These are phyloP conservation scores for Coemansia sp. DNA, from an alignment of 192 early-diverging fungal species.

Conservation along the genomic window DNA sequence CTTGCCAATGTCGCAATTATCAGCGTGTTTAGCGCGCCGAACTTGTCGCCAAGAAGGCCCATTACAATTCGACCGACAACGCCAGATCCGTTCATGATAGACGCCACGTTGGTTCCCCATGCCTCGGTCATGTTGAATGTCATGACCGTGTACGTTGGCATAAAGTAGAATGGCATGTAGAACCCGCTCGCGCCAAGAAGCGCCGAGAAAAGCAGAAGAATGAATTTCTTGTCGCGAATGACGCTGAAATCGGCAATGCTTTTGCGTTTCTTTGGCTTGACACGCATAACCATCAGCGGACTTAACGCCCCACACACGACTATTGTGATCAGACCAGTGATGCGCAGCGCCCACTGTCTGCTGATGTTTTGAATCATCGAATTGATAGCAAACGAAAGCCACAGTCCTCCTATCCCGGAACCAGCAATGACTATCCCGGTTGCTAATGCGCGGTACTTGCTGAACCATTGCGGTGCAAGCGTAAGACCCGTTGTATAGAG, in stretches of 20 bases:
- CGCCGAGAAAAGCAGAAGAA: slow-evolving; percentile 20
- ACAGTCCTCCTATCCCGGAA: slow-evolving; percentile 69
- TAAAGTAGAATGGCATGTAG: slow-evolving; percentile 27
- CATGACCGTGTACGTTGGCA: slow-evolving; percentile 29
- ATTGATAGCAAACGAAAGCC: slow-evolving; percentile 59
- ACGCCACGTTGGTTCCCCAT: slow-evolving; percentile 37
- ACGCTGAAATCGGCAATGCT: slow-evolving; percentile 17
- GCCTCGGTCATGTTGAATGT: neutral
- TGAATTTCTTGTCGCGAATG: slow-evolving; percentile 19
- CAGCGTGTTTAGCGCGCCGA: slow-evolving; percentile 30
- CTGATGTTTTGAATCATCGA: slow-evolving; percentile 58
- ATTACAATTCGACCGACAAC: slow-evolving; percentile 25
- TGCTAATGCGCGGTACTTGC: slow-evolving; percentile 64
- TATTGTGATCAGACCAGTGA: slow-evolving; percentile 58
- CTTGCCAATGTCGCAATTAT: slow-evolving; percentile 6
- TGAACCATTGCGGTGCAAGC: slow-evolving; percentile 71
- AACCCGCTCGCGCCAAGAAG: slow-evolving; percentile 23
- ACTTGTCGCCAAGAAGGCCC: slow-evolving; percentile 16
- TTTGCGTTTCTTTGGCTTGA: slow-evolving; percentile 15
- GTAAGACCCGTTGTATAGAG: slow-evolving; percentile 63
- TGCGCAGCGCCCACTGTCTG: slow-evolving; percentile 67
- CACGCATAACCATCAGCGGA: slow-evolving; percentile 20
- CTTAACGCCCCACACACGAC: slow-evolving; percentile 5
- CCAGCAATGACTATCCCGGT: slow-evolving; percentile 73
- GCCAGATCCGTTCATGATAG: slow-evolving; percentile 33